A percentile compares a stretch with the other conserved stretches of the same genome.
These are phyloP conservation scores for Aspergillus nomiae DNA, from an alignment of 2,329 filamentous ascomycete species.

Conservation along the genomic window DNA sequence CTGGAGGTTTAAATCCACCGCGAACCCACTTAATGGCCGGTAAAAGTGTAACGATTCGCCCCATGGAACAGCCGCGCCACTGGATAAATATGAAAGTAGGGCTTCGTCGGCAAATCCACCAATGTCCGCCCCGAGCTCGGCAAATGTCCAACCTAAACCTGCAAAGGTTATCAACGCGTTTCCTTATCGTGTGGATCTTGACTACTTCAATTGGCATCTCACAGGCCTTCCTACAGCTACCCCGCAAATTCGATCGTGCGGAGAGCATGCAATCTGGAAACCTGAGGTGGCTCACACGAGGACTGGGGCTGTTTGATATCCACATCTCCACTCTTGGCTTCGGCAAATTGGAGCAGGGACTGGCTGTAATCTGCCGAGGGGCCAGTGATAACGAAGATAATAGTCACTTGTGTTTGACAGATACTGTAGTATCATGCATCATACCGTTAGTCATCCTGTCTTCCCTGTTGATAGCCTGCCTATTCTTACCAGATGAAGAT, in stretches of 20 bases:
- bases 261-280: conserved; percentile 9
- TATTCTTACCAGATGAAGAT: background rate
- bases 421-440: background rate
- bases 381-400: background rate
- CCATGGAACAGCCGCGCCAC: background rate
- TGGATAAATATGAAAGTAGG: background rate
- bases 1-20: background rate
- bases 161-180: conserved; percentile 1
- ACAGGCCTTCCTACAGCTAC: conserved; percentile 11
- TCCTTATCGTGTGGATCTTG: background rate
- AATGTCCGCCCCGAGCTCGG: conserved; percentile 12
- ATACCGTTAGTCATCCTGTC: conserved; percentile 1
- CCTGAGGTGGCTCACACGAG: background rate
- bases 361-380: conserved; percentile 12
- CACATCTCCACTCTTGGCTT: conserved; percentile 6
- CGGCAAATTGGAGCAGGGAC: background rate
- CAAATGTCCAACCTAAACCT: conserved; percentile 10
- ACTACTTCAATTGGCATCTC: background rate
- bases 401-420: background rate
- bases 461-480: background rate
- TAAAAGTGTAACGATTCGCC: background rate
- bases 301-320: background rate
- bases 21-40: background rate
- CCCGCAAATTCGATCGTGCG: conserved; percentile 26
- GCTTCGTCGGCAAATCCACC: conserved; percentile 15